These are phyloP conservation scores for Rhodamnia rubescens DNA, from an alignment of 345 rosid genomes.

Conservation along the genomic window DNA sequence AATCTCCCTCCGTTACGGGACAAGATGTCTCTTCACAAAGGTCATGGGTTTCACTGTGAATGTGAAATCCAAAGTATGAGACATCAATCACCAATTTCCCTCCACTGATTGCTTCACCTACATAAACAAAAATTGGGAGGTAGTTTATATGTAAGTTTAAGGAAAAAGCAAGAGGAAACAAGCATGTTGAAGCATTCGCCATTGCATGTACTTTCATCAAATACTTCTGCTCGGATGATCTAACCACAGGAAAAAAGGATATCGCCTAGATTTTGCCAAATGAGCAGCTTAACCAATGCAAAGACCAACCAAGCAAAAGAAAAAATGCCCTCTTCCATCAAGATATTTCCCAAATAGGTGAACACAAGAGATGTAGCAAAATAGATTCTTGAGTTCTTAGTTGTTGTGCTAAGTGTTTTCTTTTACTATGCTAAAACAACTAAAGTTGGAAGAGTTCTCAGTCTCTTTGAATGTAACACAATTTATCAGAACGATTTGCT, in stretches of 20 bases:
- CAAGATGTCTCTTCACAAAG: slow-evolving; percentile 76
- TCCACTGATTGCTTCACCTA: slow-evolving; percentile 40
- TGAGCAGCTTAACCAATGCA: not conserved
- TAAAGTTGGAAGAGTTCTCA: not conserved
- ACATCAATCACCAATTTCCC: slow-evolving; percentile 81
- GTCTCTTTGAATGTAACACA: not conserved
- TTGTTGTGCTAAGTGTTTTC: not conserved
- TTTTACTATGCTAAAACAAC: not conserved
- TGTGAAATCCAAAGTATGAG: slow-evolving; percentile 75
- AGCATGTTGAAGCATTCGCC: not conserved
- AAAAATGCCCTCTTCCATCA: not conserved
- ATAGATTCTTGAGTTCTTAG: not conserved
- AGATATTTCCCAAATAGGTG: not conserved
- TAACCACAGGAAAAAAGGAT: not conserved
- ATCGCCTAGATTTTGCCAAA: not conserved
- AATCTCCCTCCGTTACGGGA: slow-evolving; percentile 74
- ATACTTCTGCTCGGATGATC: not conserved
- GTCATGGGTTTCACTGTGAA: slow-evolving; percentile 71
- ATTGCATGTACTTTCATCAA: not conserved
- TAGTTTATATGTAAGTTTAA: not conserved
- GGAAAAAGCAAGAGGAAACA: not conserved
- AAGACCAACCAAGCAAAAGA: not conserved
- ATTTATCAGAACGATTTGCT: not conserved
- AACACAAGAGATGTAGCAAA: not conserved
- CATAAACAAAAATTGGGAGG: not conserved